A percentile compares a stretch with the other conserved stretches of the same genome.
Conservation (phyloP, 1,139 yeast species). For the Debaryomyces sp. region DNA sequence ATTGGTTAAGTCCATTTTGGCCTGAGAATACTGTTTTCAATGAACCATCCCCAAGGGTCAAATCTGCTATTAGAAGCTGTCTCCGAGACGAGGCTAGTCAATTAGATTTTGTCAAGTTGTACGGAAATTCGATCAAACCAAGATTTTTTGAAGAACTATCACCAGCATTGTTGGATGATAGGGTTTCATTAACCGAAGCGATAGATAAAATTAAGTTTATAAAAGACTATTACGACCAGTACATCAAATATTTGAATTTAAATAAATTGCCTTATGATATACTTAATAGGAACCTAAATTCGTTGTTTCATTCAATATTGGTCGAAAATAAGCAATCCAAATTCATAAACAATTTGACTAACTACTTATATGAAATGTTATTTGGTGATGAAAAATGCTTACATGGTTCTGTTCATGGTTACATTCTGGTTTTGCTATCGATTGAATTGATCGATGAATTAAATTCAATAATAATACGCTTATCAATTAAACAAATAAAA, state of each 20-base stretch:
- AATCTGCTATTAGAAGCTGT: slow-evolving; percentile 41
- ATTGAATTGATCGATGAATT: slow-evolving; percentile 37
- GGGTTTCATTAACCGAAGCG: slow-evolving; percentile 13
- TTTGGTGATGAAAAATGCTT: neutral
- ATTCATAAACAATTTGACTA: neutral
- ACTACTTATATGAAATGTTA: neutral
- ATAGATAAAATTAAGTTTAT: slow-evolving; percentile 17
- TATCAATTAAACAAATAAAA: slow-evolving; percentile 45
- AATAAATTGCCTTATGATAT: slow-evolving; percentile 20
- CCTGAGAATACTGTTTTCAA: slow-evolving; percentile 15
- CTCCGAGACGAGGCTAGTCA: slow-evolving; percentile 39
- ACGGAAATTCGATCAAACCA: slow-evolving; percentile 33
- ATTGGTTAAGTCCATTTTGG: slow-evolving; percentile 42
- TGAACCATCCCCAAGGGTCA: slow-evolving; percentile 41
- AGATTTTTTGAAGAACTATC: slow-evolving; percentile 9
- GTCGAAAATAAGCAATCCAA: slow-evolving; percentile 12
- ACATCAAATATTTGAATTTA: slow-evolving; percentile 23
- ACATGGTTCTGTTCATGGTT: slow-evolving; percentile 2
- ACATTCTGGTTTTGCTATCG: slow-evolving; percentile 18
- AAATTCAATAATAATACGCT: slow-evolving; percentile 41
- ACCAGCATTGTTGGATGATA: neutral
- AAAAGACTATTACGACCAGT: slow-evolving; percentile 16
- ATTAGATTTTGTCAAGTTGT: slow-evolving; percentile 37
- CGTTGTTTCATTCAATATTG: slow-evolving; percentile 23
- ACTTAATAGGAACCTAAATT: slow-evolving; percentile 29